Percentiles rank a stretch among this genome's conserved stretches.
These are phyloP conservation scores for Effrenium voratum DNA, from an alignment of 73 alveolate species.

Conservation along the genomic window DNA sequence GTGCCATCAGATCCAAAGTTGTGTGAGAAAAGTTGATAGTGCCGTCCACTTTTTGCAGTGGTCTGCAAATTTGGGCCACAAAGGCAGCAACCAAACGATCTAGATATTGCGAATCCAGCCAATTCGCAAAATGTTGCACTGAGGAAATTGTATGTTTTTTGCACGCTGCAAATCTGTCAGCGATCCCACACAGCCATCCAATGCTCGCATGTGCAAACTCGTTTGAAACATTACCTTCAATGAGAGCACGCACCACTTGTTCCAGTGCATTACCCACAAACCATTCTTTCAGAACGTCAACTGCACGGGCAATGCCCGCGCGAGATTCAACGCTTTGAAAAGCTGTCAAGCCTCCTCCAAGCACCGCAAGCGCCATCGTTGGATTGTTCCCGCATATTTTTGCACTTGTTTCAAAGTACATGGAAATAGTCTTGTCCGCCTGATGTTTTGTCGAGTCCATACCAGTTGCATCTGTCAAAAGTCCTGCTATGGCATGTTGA, in stretches of 20 bases:
- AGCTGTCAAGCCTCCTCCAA: slow-evolving; percentile 48
- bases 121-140: background rate
- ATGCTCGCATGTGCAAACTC: slow-evolving; percentile 9
- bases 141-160: no score
- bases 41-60: background rate
- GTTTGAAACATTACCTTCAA: background rate
- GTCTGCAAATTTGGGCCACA: background rate
- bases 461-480: slow-evolving; percentile 8
- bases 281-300: slow-evolving; percentile 38
- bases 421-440: background rate
- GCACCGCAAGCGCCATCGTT: slow-evolving; percentile 1
- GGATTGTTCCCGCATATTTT: slow-evolving; percentile 11
- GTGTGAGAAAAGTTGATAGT: background rate
- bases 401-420: slow-evolving; percentile 10
- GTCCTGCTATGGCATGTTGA: background rate
- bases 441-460: background rate
- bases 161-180: slow-evolving; percentile 37
- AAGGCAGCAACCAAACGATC: slow-evolving; percentile 17
- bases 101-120: background rate
- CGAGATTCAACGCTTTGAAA: background rate
- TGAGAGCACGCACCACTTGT: background rate
- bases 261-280: slow-evolving; percentile 9
- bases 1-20: slow-evolving; percentile 34
- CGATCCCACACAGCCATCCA: slow-evolving; percentile 75
- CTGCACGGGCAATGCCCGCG: background rate